A percentile compares a stretch with the other conserved stretches of the same genome.
These are phyloP conservation scores for Dittrichia graveolens DNA, from an alignment of 129 eudicot species.

Conservation along the genomic window DNA sequence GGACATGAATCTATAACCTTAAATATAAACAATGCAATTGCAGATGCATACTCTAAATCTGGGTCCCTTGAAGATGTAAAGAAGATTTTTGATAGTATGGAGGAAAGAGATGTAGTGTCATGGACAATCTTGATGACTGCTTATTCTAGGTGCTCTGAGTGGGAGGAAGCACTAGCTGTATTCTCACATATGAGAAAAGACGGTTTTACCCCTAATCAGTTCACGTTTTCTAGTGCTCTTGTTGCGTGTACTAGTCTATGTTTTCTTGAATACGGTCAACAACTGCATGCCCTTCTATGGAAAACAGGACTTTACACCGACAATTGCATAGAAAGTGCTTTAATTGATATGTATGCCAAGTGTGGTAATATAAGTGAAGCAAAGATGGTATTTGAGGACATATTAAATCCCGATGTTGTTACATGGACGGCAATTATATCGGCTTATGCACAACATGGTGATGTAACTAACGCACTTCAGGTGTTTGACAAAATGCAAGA, in stretches of 20 bases:
- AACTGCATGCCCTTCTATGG: conserved; percentile 44
- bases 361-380: conserved; percentile 38
- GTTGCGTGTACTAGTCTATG: conserved; percentile 49
- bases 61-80: conserved; percentile 43
- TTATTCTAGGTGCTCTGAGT: conserved; percentile 36
- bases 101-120: conserved; percentile 43
- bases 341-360: conserved; percentile 45
- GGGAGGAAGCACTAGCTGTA: conserved; percentile 38
- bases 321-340: conserved; percentile 32
- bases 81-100: conserved; percentile 34
- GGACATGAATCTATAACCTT: conserved; percentile 20
- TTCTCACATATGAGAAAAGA: conserved; percentile 44
- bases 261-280: conserved; percentile 45
- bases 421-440: conserved; percentile 37
- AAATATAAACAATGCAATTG: conserved; percentile 43
- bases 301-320: conserved; percentile 37
- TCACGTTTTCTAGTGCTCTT: conserved; percentile 39
- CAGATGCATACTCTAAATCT: conserved; percentile 50
- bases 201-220: conserved; percentile 43
- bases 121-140: conserved; percentile 43
- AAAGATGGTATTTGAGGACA: conserved; percentile 28
- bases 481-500: conserved; percentile 36
- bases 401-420: conserved; percentile 33
- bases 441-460: conserved; percentile 39
- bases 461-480: conserved; percentile 25